Conservation (phyloP, 805 yeast species). For the Yarrowia yakushimensis region DNA sequence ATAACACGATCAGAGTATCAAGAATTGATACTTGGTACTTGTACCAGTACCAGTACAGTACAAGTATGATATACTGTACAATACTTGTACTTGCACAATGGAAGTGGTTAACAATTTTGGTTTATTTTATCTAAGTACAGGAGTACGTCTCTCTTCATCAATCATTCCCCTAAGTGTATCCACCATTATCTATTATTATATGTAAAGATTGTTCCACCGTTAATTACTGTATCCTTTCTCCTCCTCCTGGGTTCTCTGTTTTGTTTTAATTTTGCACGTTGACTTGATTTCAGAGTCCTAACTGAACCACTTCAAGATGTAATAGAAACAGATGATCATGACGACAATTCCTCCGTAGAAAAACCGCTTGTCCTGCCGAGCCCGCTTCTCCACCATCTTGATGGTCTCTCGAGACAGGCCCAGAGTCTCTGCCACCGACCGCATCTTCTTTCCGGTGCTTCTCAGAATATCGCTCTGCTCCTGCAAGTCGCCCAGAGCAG, state of each 20-base stretch:
- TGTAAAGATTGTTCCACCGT: constrained; percentile 12
- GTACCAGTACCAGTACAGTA: too few species aligned
- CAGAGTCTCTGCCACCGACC: constrained; percentile 67
- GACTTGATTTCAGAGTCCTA: constrained; percentile 32
- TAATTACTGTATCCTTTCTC: not conserved
- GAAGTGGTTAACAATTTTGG: too few species aligned
- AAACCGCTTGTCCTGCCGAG: constrained; percentile 79
- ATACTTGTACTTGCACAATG: too few species aligned
- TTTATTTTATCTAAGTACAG: too few species aligned
- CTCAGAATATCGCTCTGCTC: constrained; percentile 75
- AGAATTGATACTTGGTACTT: too few species aligned
- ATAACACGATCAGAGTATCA: not conserved
- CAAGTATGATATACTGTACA: too few species aligned
- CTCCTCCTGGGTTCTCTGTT: not conserved
- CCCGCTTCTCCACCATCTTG: constrained; percentile 70
- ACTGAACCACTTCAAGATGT: constrained; percentile 61
- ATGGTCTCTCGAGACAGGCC: constrained; percentile 88
- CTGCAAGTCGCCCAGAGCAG: constrained; percentile 78
- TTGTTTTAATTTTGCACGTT: not conserved
- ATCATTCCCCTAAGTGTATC: not conserved
- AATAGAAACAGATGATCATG: constrained; percentile 63
- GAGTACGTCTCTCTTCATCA: too few species aligned
- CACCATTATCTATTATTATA: not conserved
- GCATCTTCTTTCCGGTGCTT: constrained; percentile 59
- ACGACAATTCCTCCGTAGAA: constrained; percentile 71